Percentiles rank a stretch among this genome's conserved stretches.
phyloP scores from a whole-genome alignment of 179 eudicot genomes.

The Drosera spatulata region DNA sequence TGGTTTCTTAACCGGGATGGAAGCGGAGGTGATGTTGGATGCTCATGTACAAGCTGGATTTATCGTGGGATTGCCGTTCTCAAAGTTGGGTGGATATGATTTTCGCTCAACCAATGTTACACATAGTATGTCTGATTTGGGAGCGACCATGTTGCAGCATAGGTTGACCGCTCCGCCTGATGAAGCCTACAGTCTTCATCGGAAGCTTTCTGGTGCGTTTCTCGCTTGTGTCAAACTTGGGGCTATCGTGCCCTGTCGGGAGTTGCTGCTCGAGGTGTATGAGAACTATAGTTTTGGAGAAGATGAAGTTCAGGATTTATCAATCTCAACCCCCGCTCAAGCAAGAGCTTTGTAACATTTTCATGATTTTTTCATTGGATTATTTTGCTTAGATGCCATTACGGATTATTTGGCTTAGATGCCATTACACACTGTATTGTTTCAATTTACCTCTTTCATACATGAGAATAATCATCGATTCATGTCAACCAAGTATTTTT shows the following conservation, averaged over 20 bases:
- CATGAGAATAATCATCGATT: no score
- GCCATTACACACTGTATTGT: not conserved
- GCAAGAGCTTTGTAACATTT: not conserved
- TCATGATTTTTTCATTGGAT: not conserved
- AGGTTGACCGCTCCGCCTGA: constrained; percentile 94
- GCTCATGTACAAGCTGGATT: constrained; percentile 93
- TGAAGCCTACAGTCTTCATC: constrained; percentile 92
- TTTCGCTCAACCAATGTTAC: constrained; percentile 69
- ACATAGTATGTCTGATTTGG: constrained; percentile 66
- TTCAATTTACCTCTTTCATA: no score
- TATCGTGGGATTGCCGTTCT: constrained; percentile 82
- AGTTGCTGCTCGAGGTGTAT: constrained; percentile 57
- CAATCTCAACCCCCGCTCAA: not conserved
- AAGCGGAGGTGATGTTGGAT: constrained; percentile 76
- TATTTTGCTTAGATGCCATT: not conserved
- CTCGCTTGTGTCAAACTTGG: constrained; percentile 94
- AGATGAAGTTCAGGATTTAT: not conserved
- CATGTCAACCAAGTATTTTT: no score
- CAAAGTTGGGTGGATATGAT: constrained; percentile 73
- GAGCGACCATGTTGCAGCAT: constrained; percentile 88
- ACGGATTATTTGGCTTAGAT: not conserved
- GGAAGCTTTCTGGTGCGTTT: constrained; percentile 94
- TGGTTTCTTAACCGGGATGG: constrained; percentile 74
- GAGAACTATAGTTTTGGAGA: constrained; percentile 45
- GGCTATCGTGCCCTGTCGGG: constrained; percentile 95